Base-by-base conservation (phyloP, 768 basidiomycete species). In the Xerocomellus dryophilus region DNA sequence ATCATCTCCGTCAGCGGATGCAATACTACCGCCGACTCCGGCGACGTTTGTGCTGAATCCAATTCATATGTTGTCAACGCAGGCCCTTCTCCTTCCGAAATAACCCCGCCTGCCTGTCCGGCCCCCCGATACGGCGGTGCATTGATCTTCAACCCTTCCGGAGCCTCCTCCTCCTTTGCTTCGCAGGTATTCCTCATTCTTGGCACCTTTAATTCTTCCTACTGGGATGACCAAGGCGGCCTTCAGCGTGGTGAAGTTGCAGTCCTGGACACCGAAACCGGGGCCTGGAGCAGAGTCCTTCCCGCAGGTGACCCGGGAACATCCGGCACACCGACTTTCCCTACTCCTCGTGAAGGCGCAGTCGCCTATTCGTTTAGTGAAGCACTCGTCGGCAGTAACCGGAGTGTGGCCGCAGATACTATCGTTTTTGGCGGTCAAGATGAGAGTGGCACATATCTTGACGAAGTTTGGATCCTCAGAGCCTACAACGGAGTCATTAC, bases 401-500 rank as follows among this genome's bases (percentile, higher is more conserved):
- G 80, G 21, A 66, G 62, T 21, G 61, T 61, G 18, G 80, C 78
- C 18, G 76, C 87, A 23, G 90, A 93, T 64, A 86, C 82, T 17
- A 78, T 93, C 42, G 81, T 92, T 10, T 93, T 90, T 58, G 90
- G 90, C 32, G 90, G 90, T 38, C 79, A 79, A 60, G 88, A 90
- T 65, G 73, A 75, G 41, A 66, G 73, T 51, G 90, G 90, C 14
- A 80, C 74, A 23, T 84, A 88, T 63, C 74, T 90, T 4, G 79
- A 82, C 38, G 90, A 93, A 51, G 64, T 93, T 11, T 93, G 90
- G 90, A 66, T 93, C 8, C 75, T 93, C 56, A 76, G 90, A 49
- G 80, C 87, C 5, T 92, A 91, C 68, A 76, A 78, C 56, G 85
- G 76, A n/a, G 68, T 77, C 31, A 63, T 88, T 51, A 78, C 79